Base-by-base conservation (phyloP, 2,329 filamentous ascomycete genomes). In the Peltaster fructicola region DNA sequence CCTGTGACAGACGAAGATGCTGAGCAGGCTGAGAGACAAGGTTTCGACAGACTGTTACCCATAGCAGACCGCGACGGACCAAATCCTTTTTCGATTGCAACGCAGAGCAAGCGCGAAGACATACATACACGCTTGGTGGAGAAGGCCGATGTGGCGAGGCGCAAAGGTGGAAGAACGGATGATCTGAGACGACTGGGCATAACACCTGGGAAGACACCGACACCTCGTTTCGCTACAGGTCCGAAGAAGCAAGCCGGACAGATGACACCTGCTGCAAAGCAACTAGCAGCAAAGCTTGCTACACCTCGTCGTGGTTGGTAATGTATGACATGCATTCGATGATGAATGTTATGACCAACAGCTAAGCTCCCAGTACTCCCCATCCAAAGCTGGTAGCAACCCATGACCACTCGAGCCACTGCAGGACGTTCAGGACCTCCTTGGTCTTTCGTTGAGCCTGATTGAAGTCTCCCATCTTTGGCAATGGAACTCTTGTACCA, bases 111-210 rank as follows among this genome's bases (percentile, higher is more conserved):
- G 33, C 63, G 85, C 17, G 88, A 95, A 53, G 71, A 69, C 17
- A 55, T 95, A 14, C 82, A 90, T 48, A 71, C 85, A 41, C 68
- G 73, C 17, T 80, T 93, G 64, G 82, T 93, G 3, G 84, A 92
- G 33, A 69, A 69, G 25, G 78, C 79, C 12, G 68, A 77, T 8
- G 69, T 70, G 40, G 74, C 65, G 3, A 84, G 82, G 46, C 67
- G 73, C 24, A 13, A 60, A 68, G 33, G 68, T 62, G 4, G 71
- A 64, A 35, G 45, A 55, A 25, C 45, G 22, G 23, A 45, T 33
- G 9, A 40, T 21, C 31, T 50, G 24, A 32, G 35, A 26, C 37
- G 32, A 16, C 37, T 50, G n/a, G 47, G 51, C 19, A 55, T 56
- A 16, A 45, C 41, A 30, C 39, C 41, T 8, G 61, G 66, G 15